Percentiles rank a stretch among this genome's conserved stretches.
Conservation (phyloP, 108 stramenopile species). For the Cyclostephanos tholiformis region DNA sequence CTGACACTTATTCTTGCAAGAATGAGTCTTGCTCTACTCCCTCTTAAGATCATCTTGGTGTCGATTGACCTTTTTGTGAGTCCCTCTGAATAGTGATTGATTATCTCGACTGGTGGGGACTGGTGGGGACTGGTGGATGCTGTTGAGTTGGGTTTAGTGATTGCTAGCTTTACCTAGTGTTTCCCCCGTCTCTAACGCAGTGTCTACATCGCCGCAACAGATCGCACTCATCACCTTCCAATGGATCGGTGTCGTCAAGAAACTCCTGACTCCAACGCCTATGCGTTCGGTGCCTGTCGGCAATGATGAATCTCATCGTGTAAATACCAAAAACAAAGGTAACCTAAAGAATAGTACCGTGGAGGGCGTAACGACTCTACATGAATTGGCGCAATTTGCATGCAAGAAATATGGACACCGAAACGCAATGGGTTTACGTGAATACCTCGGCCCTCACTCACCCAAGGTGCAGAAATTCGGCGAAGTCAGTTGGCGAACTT, state of each 20-base stretch:
- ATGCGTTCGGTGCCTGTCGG: slow-evolving; percentile 72
- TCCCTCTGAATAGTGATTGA: too few species aligned
- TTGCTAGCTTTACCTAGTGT: too few species aligned
- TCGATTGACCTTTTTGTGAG: slow-evolving; percentile 78
- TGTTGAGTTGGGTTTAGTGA: background rate
- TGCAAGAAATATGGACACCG: slow-evolving; percentile 51
- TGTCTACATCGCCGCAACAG: slow-evolving; percentile 20
- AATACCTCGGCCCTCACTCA: slow-evolving; percentile 71
- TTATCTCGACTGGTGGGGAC: slow-evolving; percentile 1
- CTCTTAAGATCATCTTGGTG: slow-evolving; percentile 80
- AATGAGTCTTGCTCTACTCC: slow-evolving; percentile 63
- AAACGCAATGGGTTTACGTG: slow-evolving; percentile 72
- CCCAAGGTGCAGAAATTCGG: slow-evolving; percentile 81
- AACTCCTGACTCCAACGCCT: slow-evolving; percentile 50
- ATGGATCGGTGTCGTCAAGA: slow-evolving; percentile 75
- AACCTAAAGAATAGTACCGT: slow-evolving; percentile 52
- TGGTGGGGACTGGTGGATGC: background rate
- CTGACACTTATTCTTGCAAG: background rate
- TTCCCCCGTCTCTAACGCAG: slow-evolving; percentile 2
- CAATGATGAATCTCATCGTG: slow-evolving; percentile 72
- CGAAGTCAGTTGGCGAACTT: slow-evolving; percentile 62
- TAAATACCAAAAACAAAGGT: slow-evolving; percentile 56
- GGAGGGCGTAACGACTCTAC: slow-evolving; percentile 69
- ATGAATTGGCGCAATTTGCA: slow-evolving; percentile 60
- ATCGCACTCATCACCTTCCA: slow-evolving; percentile 78